Evolutionary conservation across 192 early-diverging fungal species (phyloP), one percentile per base, ranked within the genome.

Genomic region (Martensiomyces pterosporus): DNA sequence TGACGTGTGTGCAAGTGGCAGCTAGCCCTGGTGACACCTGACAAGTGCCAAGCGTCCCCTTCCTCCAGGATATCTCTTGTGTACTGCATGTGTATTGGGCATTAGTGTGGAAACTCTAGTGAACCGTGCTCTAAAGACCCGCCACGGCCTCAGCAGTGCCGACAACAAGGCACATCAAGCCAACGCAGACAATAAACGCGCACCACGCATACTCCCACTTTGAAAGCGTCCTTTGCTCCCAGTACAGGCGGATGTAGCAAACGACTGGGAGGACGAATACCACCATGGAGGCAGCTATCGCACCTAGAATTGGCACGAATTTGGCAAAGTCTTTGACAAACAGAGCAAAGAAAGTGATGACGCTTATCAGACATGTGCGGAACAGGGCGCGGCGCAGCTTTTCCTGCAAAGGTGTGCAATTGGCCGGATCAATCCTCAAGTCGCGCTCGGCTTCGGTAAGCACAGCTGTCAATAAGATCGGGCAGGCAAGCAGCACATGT

Each of bases 211-310:
- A 69, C 46, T 67, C 66, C 33, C 35, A 29, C 6, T 9, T 15
- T 1, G 60, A 52, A 21, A 75, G 61, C 14, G n/a, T 29, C 9
- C 51, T 23, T 29, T 64, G 55, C 3, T 44, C 33, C 17, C 24
- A 37, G 46, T 63, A 84, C 14, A 92, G 67, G n/a, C 67, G 59
- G 23, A 86, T 53, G 58, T 94, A 86, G 62, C 80, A 90, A 12
- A 86, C 45, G 22, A 89, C 77, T 5, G 91, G 91, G 38, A 92
- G 76, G 19, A 92, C 78, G 65, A 94, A 94, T 51, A 90, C 86
- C n/a, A 88, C 75, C 44, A 79, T 55, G 42, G 79, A 85, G 49
- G 81, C 88, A 21, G 84, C 77, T 7, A 91, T 45, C 7, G 89
- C 86, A 24, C 91, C 91, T n/a, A 94, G 47, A n/a, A 94, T 70